phyloP scores from a whole-genome alignment of 768 basidiomycete genomes.

The Leccinum incarnatum region DNA sequence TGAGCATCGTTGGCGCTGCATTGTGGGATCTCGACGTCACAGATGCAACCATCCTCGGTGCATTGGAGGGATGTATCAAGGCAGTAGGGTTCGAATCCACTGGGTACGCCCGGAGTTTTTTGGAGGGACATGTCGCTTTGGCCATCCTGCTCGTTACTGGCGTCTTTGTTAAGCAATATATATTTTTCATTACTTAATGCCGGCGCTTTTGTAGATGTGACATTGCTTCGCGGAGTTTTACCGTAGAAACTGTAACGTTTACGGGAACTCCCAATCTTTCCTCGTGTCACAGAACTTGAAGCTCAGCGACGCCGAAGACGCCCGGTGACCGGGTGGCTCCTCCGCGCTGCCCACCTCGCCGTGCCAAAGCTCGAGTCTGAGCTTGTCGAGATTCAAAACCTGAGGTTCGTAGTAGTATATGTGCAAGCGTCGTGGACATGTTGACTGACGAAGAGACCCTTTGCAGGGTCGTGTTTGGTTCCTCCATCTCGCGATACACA shows the following conservation, averaged over 20 bases:
- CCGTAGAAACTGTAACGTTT: conserved; percentile 33
- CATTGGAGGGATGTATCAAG: conserved; percentile 72
- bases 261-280: conserved; percentile 47
- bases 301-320: conserved; percentile 55
- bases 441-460: neutral
- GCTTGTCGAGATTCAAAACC: conserved; percentile 47
- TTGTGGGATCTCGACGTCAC: conserved; percentile 47
- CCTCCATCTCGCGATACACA: conserved; percentile 67
- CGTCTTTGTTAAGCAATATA: conserved; percentile 48
- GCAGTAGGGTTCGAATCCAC: conserved; percentile 55
- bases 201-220: conserved; percentile 35
- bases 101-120: conserved; percentile 56
- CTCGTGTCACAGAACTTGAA: conserved; percentile 49
- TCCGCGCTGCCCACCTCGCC: conserved; percentile 58
- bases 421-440: neutral
- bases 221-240: conserved; percentile 45
- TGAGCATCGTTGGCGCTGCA: conserved; percentile 57
- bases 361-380: conserved; percentile 48
- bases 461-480: conserved; percentile 58
- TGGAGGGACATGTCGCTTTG: conserved; percentile 81
- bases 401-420: conserved; percentile 38
- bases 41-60: conserved; percentile 49
- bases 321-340: conserved; percentile 65
- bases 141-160: conserved; percentile 57
- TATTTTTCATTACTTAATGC: neutral